Evolutionary conservation across 2,329 filamentous ascomycete genomes (phyloP), one percentile per base, ranked within the genome.

Genomic region (Trichophyton benhamiae): DNA sequence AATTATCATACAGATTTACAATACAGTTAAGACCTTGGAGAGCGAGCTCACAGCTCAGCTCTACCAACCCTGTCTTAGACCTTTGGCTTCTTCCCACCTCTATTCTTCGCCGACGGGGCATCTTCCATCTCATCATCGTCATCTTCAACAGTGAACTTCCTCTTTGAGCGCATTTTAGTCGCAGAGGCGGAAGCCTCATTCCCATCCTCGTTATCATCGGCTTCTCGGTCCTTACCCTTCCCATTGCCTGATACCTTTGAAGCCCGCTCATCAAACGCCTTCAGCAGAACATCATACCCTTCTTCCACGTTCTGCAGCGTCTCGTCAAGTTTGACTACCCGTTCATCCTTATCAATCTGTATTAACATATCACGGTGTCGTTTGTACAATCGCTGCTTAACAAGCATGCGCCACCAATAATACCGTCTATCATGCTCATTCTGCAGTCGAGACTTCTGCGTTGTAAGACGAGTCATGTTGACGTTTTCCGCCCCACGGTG

Each of bases 381-480:
- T 65, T 81, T 79, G 70, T 81, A 85, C 15, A 87, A 77, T 17
- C 84, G 77, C 65, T 85, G 80, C 70, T 87, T 87, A 41, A 82
- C 77, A 33, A 85, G 78, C 66, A 86, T 73, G 4, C 84, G 78
- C 84, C 84, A 87, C 74, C 84, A 85, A 71, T 83, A 86, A 71
- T 84, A 87, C 36, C 77, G 76, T 11, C 80, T 74, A 66, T 87
- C 84, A 64, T 82, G 76, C 49, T 78, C 76, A 63, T 85, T 78
- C 2, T 76, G 74, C 0, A 79, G 70, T 25, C 73, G 72, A 30
- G 72, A 71, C 60, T 77, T 77, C 63, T 77, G 77, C 60, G 77
- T 76, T 41, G 76, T 68, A 68, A 83, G 63, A 71, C 80, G 72
- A 70, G 83, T 69, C 72, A 80, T 66, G 72, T 83, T 74, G 73